Evolutionary conservation across 1,284 basidiomycete genomes (phyloP).

Genomic region (Sanghuangporus weigelae): DNA sequence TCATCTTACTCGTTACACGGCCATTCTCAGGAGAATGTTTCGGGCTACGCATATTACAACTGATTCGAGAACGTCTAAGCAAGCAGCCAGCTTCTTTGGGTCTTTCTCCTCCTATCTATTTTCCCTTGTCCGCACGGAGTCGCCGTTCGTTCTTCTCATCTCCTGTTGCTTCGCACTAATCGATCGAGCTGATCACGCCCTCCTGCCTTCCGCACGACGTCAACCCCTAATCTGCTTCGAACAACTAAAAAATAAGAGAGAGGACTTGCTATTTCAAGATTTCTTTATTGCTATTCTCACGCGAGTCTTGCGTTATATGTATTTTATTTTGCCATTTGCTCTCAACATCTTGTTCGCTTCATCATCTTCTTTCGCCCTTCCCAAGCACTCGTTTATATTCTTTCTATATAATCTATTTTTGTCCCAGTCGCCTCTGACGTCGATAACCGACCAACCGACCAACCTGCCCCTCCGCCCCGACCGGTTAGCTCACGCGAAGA

Average conservation of each 20-base stretch:
- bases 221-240: no score
- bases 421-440: no score
- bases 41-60: constrained; percentile 5
- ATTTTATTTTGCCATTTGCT: constrained; percentile 2
- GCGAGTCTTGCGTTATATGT: not conserved
- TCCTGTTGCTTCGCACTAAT: not conserved
- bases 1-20: not conserved
- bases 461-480: not conserved
- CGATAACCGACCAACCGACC: no score
- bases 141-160: not conserved
- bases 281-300: not conserved
- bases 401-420: no score
- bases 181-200: not conserved
- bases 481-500: not conserved
- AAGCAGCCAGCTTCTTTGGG: not conserved
- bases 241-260: no score
- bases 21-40: constrained; percentile 1
- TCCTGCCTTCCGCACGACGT: no score
- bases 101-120: not conserved
- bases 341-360: not conserved
- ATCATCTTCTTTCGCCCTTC: no score
- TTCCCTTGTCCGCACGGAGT: not conserved
- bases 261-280: not conserved
- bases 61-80: not conserved
- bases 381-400: no score